Evolutionary conservation across 2,329 filamentous ascomycete genomes (phyloP).

Genomic region (Ceratocystis harringtonii): DNA sequence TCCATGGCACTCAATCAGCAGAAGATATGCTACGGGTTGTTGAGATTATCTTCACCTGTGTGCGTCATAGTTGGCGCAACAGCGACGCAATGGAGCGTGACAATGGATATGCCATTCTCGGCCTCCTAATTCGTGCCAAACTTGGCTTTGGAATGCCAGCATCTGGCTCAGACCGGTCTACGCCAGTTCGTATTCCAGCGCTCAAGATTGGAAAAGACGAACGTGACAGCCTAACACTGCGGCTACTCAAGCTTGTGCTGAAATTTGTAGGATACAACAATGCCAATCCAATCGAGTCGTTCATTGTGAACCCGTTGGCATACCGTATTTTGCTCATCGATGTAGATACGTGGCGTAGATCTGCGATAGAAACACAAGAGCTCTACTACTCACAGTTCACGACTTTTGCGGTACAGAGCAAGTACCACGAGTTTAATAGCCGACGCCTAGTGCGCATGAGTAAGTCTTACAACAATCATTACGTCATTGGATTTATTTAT

Average conservation of each 20-base stretch:
- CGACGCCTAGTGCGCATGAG: slow-evolving; percentile 79
- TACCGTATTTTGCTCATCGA: slow-evolving; percentile 88
- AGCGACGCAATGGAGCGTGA: slow-evolving; percentile 97
- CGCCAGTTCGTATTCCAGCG: background rate
- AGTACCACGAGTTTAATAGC: slow-evolving; percentile 83
- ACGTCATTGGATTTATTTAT: background rate
- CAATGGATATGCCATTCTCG: slow-evolving; percentile 81
- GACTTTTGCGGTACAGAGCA: slow-evolving; percentile 77
- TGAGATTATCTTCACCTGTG: slow-evolving; percentile 70
- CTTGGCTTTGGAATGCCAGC: slow-evolving; percentile 33
- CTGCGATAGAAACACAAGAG: slow-evolving; percentile 60
- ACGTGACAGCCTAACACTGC: slow-evolving; percentile 39
- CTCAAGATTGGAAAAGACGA: slow-evolving; percentile 37
- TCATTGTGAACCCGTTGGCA: slow-evolving; percentile 89
- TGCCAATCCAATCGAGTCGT: slow-evolving; percentile 64
- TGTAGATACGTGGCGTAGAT: slow-evolving; percentile 80
- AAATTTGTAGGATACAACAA: slow-evolving; percentile 81
- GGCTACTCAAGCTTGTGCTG: slow-evolving; percentile 62
- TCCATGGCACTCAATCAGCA: slow-evolving; percentile 58
- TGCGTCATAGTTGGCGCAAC: slow-evolving; percentile 88
- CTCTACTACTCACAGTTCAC: slow-evolving; percentile 89
- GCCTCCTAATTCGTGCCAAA: slow-evolving; percentile 70
- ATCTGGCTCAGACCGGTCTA: background rate
- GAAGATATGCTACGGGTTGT: slow-evolving; percentile 63
- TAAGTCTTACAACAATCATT: slow-evolving; percentile 31